A percentile compares a stretch with the other conserved stretches of the same genome.
Evolutionary conservation across 306 rosid genomes (phyloP).

Genomic region (Fragaria ananassa): DNA sequence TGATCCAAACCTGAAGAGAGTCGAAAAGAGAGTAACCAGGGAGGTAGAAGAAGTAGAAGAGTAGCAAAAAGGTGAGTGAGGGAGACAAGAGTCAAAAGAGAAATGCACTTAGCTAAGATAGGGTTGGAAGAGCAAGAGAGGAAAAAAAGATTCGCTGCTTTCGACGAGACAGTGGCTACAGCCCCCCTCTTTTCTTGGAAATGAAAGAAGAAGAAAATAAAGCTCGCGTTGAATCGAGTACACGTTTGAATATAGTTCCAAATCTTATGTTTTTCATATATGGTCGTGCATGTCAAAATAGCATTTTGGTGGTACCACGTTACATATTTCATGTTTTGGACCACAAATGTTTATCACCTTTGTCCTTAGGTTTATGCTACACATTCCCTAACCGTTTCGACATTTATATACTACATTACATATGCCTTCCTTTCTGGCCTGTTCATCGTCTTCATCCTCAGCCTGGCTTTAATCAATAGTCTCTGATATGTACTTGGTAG

Average conservation of each 20-base stretch:
- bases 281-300: background rate
- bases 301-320: background rate
- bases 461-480: background rate
- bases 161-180: conserved; percentile 48
- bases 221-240: conserved; percentile 38
- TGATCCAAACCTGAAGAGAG: background rate
- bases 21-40: background rate
- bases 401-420: background rate
- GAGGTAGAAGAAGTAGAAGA: background rate
- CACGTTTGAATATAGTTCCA: background rate
- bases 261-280: conserved; percentile 37
- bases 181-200: conserved; percentile 57
- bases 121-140: background rate
- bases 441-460: background rate
- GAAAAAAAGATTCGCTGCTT: conserved; percentile 56
- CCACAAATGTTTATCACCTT: conserved; percentile 30
- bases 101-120: background rate
- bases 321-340: conserved; percentile 21
- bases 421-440: background rate
- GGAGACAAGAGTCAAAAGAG: background rate
- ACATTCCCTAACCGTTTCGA: background rate
- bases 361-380: background rate
- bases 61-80: background rate
- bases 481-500: background rate
- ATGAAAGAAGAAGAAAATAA: conserved; percentile 52